A percentile compares a stretch with the other conserved stretches of the same genome.
Evolutionary conservation across 169 alveolate species (phyloP).

Genomic region (Cryptosporidium felis): DNA sequence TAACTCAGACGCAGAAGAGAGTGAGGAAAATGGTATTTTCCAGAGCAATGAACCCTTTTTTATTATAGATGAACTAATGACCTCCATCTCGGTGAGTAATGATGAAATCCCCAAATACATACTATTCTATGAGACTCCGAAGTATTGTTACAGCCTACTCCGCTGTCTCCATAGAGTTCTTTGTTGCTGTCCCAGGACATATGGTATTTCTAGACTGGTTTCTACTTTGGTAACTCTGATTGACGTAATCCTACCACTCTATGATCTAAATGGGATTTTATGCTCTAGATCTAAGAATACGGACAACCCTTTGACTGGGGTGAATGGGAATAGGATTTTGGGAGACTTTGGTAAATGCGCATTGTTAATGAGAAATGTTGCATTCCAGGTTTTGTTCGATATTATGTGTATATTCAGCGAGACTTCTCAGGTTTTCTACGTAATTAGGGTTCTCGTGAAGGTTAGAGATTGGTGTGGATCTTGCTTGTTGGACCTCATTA

Average conservation of each 20-base stretch:
- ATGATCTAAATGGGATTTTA: conserved; percentile 48
- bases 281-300: conserved; percentile 30
- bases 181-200: conserved; percentile 62
- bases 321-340: not conserved
- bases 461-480: conserved; percentile 71
- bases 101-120: conserved; percentile 40
- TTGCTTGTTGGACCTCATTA: conserved; percentile 51
- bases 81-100: conserved; percentile 31
- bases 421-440: conserved; percentile 66
- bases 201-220: conserved; percentile 27
- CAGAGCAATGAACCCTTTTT: conserved; percentile 24
- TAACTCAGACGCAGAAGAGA: not conserved
- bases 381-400: conserved; percentile 51
- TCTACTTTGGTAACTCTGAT: conserved; percentile 17
- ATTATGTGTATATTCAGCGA: conserved; percentile 66
- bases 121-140: conserved; percentile 24
- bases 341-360: conserved; percentile 36
- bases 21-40: not conserved
- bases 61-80: conserved; percentile 34
- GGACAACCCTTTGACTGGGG: not conserved
- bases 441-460: conserved; percentile 58
- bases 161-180: conserved; percentile 63
- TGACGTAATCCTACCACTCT: conserved; percentile 45
- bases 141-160: conserved; percentile 58
- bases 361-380: conserved; percentile 22